phyloP scores from a whole-genome alignment of 2,329 filamentous ascomycete genomes.

The Aureobasidium pullulans region DNA sequence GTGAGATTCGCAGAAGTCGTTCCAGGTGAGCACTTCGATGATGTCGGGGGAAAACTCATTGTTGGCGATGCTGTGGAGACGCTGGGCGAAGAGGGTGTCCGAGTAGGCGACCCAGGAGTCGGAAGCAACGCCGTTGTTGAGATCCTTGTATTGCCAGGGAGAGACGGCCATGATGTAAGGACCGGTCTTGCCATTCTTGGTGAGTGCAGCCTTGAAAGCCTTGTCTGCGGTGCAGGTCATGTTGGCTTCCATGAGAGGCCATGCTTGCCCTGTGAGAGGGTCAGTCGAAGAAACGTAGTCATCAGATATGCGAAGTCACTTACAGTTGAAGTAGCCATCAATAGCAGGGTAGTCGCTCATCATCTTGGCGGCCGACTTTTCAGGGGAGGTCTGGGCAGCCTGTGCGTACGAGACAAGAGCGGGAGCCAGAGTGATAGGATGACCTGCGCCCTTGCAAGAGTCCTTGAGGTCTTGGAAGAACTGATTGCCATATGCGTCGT shows the following conservation, averaged over 20 bases:
- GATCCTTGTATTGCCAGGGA: constrained; percentile 35
- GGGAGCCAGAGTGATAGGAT: constrained; percentile 28
- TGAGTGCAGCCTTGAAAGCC: constrained; percentile 28
- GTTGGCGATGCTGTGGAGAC: constrained; percentile 18
- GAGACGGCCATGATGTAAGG: constrained; percentile 35
- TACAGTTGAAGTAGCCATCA: constrained; percentile 33
- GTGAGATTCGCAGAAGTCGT: constrained; percentile 33
- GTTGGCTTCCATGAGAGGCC: constrained; percentile 29
- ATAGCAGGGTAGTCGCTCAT: constrained; percentile 28
- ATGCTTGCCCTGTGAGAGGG: constrained; percentile 25
- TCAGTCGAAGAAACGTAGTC: background rate
- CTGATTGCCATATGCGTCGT: constrained; percentile 28
- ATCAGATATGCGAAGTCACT: background rate
- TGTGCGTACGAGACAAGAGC: constrained; percentile 28
- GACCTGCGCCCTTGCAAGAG: constrained; percentile 23
- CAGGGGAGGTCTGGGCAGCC: constrained; percentile 22
- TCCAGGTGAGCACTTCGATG: constrained; percentile 33
- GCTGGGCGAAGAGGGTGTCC: constrained; percentile 30
- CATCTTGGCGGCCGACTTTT: constrained; percentile 21
- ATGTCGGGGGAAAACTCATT: constrained; percentile 28
- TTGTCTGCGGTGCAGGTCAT: constrained; percentile 26
- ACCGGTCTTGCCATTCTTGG: constrained; percentile 27
- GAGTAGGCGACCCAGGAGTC: constrained; percentile 31
- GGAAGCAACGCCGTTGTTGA: constrained; percentile 28
- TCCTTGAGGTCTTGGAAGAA: constrained; percentile 30